Conservation (phyloP, 2,329 filamentous ascomycete genomes). For the Trichophyton rubrum region DNA sequence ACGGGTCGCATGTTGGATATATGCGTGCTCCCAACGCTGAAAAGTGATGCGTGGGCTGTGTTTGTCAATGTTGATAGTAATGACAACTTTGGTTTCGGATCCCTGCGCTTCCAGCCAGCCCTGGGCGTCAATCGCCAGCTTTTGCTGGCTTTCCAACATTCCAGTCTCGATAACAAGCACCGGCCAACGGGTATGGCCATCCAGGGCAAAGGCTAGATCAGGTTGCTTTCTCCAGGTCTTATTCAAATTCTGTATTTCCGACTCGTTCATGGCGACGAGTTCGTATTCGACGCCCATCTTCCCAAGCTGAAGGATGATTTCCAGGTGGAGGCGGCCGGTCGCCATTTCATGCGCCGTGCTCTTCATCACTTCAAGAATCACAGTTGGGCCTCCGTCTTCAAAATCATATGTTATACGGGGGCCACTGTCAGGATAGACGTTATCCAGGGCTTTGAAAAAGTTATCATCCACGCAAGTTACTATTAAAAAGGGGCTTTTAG, state of each 20-base stretch:
- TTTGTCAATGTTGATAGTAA: constrained; percentile 2
- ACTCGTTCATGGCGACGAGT: neutral
- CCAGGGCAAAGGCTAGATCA: neutral
- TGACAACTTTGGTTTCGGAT: neutral
- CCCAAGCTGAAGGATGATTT: neutral
- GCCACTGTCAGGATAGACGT: neutral
- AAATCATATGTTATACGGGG: neutral
- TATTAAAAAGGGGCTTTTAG: neutral
- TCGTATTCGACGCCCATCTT: neutral
- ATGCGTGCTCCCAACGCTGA: neutral
- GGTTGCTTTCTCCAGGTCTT: neutral
- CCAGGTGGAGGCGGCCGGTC: neutral
- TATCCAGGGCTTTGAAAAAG: neutral
- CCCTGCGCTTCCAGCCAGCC: constrained; percentile 3
- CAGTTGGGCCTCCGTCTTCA: neutral
- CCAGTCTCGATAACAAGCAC: neutral
- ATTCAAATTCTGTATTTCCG: neutral
- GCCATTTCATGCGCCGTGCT: neutral
- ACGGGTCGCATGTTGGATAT: neutral
- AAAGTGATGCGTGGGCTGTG: neutral
- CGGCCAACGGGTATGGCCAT: neutral
- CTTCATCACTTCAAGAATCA: neutral
- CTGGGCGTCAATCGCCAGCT: neutral
- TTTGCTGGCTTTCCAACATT: neutral
- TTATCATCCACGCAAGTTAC: neutral